Evolutionary conservation across 192 early-diverging fungal species (phyloP), one percentile per base, ranked within the genome.

Genomic region (Coemansia umbellata): DNA sequence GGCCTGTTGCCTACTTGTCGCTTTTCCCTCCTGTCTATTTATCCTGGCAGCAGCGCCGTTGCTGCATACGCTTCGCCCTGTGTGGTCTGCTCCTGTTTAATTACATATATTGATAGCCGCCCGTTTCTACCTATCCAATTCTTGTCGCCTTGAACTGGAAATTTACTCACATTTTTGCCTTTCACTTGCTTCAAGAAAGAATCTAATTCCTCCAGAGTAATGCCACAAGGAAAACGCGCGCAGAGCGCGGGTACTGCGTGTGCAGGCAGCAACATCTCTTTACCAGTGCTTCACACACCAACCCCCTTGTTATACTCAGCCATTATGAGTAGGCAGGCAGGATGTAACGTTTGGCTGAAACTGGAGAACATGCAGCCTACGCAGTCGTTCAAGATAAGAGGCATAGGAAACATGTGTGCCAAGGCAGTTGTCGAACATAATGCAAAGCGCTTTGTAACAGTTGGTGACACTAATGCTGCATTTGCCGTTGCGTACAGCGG

Each of bases 341-440:
- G 71, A 8, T 74, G 84, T 47, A 87, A 87, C 56, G 69, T 86
- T 14, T 87, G 82, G 81, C 78, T 89, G 14, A 89, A 89, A 62
- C 78, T 86, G 31, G 87, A 89, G 44, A 86, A 82, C 63, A 74
- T 89, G 53, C 87, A 89, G 50, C 84, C 85, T 9, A 81, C 83
- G 5, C 85, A 85, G 52, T 89, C 87, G n/a, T 85, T 86, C 50
- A 89, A 89, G 60, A 84, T 87, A 33, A 85, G 84, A 60, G 85
- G 87, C 13, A 62, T 89, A 10, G 87, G 87, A 15, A 49, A 74
- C 39, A 78, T 84, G 53, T 83, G 80, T 41, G 68, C 68, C 35
- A 70, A 74, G 43, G 83, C 83, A 8, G 47, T 76, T 9, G 21
- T 69, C 18, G 61, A 78, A 23, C 74, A 78, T 33, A 69, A 71